These are phyloP conservation scores for Hypomyces rosellus DNA, from an alignment of 2,329 filamentous ascomycete species.

Conservation along the genomic window DNA sequence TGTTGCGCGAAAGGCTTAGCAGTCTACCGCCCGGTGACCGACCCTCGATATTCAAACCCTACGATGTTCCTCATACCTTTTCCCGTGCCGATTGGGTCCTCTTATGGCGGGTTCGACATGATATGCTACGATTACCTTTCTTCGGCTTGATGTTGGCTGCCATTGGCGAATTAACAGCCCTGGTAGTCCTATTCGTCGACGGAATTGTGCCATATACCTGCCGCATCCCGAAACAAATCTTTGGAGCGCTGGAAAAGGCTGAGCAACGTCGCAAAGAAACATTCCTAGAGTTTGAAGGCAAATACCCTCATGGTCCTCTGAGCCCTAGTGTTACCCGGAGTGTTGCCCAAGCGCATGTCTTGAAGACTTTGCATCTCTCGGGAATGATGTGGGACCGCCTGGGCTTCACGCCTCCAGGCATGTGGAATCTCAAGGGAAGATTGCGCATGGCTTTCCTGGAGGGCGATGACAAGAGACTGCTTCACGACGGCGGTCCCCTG, in stretches of 20 bases:
- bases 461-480: constrained; percentile 64
- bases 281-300: constrained; percentile 37
- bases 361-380: constrained; percentile 40
- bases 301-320: constrained; percentile 29
- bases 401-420: constrained; percentile 38
- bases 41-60: constrained; percentile 32
- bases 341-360: constrained; percentile 32
- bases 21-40: constrained; percentile 49
- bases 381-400: constrained; percentile 44
- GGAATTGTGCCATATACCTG: constrained; percentile 73
- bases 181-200: constrained; percentile 67
- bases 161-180: constrained; percentile 79
- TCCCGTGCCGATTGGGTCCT: constrained; percentile 68
- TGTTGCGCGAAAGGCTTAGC: constrained; percentile 39
- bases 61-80: constrained; percentile 27
- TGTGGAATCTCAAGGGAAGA: constrained; percentile 49
- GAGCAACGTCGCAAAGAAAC: constrained; percentile 46
- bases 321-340: constrained; percentile 24
- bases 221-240: constrained; percentile 70
- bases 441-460: constrained; percentile 57
- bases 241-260: constrained; percentile 46
- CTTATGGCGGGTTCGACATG: constrained; percentile 59
- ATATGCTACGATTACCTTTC: constrained; percentile 69
- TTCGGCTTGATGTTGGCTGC: constrained; percentile 71
- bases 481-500: constrained; percentile 50